Conservation (phyloP, 2,329 filamentous ascomycete genomes). For the Ceratocystis ficicola region DNA sequence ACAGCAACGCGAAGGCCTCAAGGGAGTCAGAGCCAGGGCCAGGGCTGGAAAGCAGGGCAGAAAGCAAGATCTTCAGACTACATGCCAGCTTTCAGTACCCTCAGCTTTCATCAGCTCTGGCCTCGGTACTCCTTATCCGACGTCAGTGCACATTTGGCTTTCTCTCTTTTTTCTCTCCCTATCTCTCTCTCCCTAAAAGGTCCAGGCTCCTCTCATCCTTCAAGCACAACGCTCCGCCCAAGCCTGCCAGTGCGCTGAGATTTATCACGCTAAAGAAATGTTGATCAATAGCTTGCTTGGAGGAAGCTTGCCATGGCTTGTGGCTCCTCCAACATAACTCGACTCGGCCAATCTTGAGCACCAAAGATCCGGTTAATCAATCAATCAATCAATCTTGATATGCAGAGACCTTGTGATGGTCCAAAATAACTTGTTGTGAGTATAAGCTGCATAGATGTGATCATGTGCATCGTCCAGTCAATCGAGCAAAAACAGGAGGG, state of each 20-base stretch:
- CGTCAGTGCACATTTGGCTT: background rate
- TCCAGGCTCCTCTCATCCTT: too few relatives aligned
- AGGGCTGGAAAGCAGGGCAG: background rate
- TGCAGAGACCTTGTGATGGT: background rate
- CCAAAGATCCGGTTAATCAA: too few relatives aligned
- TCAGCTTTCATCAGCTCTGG: background rate
- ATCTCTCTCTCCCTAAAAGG: too few relatives aligned
- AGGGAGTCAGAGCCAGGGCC: background rate
- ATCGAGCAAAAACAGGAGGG: too few relatives aligned
- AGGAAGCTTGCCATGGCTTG: background rate
- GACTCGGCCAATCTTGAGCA: background rate
- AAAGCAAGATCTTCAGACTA: background rate
- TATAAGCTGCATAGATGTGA: too few relatives aligned
- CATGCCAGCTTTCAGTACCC: background rate
- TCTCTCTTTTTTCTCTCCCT: too few relatives aligned
- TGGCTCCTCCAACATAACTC: background rate
- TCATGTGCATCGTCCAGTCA: too few relatives aligned
- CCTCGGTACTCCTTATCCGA: conserved; percentile 10
- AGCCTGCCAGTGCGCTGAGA: background rate
- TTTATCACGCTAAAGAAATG: too few relatives aligned
- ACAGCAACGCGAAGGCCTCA: background rate
- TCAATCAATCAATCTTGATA: background rate
- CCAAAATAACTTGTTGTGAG: too few relatives aligned
- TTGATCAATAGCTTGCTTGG: background rate
- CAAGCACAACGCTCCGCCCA: too few relatives aligned